These are phyloP conservation scores for Pelargonium citronellum DNA, from an alignment of 441 rosid species.

Conservation along the genomic window DNA sequence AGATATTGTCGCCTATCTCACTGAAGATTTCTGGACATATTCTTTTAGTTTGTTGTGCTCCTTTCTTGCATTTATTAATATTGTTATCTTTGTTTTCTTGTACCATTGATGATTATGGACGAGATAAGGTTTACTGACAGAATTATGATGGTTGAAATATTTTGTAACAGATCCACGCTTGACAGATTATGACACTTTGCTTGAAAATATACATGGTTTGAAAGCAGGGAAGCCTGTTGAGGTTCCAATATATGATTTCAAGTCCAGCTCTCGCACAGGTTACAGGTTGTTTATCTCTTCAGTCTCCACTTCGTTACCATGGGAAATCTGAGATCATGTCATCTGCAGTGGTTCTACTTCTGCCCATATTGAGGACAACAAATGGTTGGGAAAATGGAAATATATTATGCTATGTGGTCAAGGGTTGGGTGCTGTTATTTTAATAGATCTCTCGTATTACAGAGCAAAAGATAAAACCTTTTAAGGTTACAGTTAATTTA, in stretches of 20 bases:
- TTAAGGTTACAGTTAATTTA: conserved; percentile 4
- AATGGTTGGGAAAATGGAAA: conserved; percentile 10
- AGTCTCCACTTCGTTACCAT: conserved; percentile 15
- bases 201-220: conserved; percentile 65
- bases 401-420: background rate
- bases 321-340: conserved; percentile 13
- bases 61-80: background rate
- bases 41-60: background rate
- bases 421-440: conserved; percentile 1
- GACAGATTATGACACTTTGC: conserved; percentile 89
- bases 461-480: background rate
- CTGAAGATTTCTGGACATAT: background rate
- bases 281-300: conserved; percentile 51
- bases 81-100: background rate
- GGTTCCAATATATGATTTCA: conserved; percentile 92
- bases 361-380: background rate
- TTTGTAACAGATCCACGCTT: conserved; percentile 80
- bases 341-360: conserved; percentile 11
- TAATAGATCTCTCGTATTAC: conserved; percentile 1
- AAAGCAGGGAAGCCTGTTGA: conserved; percentile 80
- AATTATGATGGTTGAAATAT: conserved; percentile 16
- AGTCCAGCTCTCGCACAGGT: conserved; percentile 81
- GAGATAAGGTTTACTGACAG: conserved; percentile 20
- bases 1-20: background rate
- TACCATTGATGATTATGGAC: background rate